Evolutionary conservation across 1,284 basidiomycete species (phyloP).

Genomic region (Apiotrichum domesticum): DNA sequence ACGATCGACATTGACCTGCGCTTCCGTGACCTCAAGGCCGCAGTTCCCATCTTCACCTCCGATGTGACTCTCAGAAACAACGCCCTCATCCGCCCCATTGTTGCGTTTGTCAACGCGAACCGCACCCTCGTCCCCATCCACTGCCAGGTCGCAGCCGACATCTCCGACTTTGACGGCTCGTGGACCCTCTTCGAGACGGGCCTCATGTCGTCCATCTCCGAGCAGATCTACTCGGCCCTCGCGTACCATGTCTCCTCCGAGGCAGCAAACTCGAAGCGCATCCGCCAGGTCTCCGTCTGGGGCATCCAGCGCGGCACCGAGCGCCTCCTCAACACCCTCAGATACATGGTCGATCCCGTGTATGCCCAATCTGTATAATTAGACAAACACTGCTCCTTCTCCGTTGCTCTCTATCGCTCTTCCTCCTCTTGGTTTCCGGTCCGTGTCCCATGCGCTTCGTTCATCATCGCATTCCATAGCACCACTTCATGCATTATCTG

Average conservation of each 20-base stretch:
- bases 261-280: slow-evolving; percentile 74
- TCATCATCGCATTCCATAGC: slow-evolving; percentile 1
- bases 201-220: slow-evolving; percentile 38
- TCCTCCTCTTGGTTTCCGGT: too few relatives aligned
- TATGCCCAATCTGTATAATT: slow-evolving; percentile 22
- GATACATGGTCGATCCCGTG: slow-evolving; percentile 49
- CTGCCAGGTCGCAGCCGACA: slow-evolving; percentile 71
- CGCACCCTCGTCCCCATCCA: slow-evolving; percentile 85
- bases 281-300: slow-evolving; percentile 80
- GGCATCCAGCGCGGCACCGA: slow-evolving; percentile 67
- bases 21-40: slow-evolving; percentile 93
- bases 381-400: background rate
- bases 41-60: slow-evolving; percentile 80
- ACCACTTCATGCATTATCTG: slow-evolving; percentile 3
- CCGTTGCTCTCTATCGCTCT: too few relatives aligned
- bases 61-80: slow-evolving; percentile 88
- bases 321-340: slow-evolving; percentile 57
- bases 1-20: slow-evolving; percentile 87
- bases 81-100: slow-evolving; percentile 92
- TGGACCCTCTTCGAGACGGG: slow-evolving; percentile 59
- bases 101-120: slow-evolving; percentile 96
- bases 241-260: slow-evolving; percentile 81
- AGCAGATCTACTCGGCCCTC: slow-evolving; percentile 73
- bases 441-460: background rate
- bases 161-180: slow-evolving; percentile 76